Base-by-base conservation (phyloP, 345 rosid species). In the Citrus unshiu region DNA sequence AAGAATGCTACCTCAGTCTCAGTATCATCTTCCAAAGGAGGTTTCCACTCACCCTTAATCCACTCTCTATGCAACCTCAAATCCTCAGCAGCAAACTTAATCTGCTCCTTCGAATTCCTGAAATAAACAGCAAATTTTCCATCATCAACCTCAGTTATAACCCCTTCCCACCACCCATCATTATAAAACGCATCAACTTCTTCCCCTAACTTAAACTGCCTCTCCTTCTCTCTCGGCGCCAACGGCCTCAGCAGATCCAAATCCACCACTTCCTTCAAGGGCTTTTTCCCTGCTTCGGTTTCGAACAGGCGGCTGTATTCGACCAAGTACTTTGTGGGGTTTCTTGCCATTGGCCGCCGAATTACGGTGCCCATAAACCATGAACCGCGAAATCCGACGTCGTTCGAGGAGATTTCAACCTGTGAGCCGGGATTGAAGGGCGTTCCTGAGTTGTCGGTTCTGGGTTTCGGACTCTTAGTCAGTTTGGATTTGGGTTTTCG, bases 121-220 rank as follows among this genome's bases (percentile, higher is more conserved):
- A 93, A 95, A 87, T 75, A 91, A 68, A 93, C 96, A 43, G 76
- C 80, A 67, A 88, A 92, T 69, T 63, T 89, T 21, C 91, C 95
- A 61, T 87, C 83, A 8, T 77, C 86, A 8, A 82, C 27, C 71
- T 81, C 93, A 24, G 93, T 88, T 18, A 93, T 88, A 24, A 35
- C 79, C 9, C 99, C 99, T 78, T 93, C 98, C 98, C 99, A 91
- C 99, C 99, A 93, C 30, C 97, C 99, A 18, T 92, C 98, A 39
- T 83, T 86, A 72, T 84, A 62, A 65, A n/a, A 88, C 0, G 96
- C 96, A 32, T 95, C 95, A 12, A 95, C 99, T 12, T 87, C 89
- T 4, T 89, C 93, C 9, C 91, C 85, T 39, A 87, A 75, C 78
- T 40, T 77, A 60, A 91, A 87, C 4, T 68, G 78, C 81, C 87